Base-by-base conservation (phyloP, 805 yeast genomes). In the Ogataea zsoltii region DNA sequence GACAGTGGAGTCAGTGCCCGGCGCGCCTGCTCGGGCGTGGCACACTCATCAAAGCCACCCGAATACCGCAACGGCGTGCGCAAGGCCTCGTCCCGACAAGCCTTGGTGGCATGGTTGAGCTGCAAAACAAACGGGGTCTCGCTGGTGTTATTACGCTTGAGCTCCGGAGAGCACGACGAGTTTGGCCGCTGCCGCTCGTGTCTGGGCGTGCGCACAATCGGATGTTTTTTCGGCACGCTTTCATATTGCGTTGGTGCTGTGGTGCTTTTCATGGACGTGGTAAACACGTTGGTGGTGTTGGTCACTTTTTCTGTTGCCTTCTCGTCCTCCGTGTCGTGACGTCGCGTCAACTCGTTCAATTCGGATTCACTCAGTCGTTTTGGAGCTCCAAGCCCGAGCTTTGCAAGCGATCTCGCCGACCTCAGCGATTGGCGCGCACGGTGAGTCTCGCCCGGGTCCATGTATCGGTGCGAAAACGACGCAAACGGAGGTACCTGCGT, bases 321-420 rank as follows among this genome's bases (percentile, higher is more conserved):
- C 17, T 40, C 41, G 19, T 45, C 43, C 15, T 37, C 36, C 11
- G 38, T 46, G 19, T 28, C 29, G 32, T 16, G 14, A 17, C 40
- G 38, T 15, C 48, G 49, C n/a, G 49, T 42, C 13, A 43, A 42
- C 17, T 45, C 54, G 31, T 54, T 46, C 38, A 49, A 41, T 45
- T 50, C 62, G 38, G 38, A 49, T 17, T 58, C 68, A 33, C 71
- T 61, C 2, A 75, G 68, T 39, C 83, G 58, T 51, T 75, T 70
- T 1, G 82, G 82, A 10, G 80, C 81, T 2, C 83, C 83, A 32
- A 78, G 34, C 11, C 62, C 62, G 17, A 76, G 61, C 46, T 75
- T 63, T 1, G 60, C 45, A 21, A 62, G 52, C 9, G 55, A 51
- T 29, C 56, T 41, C 4, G 50, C 46, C 3, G 49, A 43, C 46